Base-by-base conservation (phyloP, 257 asterid genomes). In the Gentiana straminea region DNA sequence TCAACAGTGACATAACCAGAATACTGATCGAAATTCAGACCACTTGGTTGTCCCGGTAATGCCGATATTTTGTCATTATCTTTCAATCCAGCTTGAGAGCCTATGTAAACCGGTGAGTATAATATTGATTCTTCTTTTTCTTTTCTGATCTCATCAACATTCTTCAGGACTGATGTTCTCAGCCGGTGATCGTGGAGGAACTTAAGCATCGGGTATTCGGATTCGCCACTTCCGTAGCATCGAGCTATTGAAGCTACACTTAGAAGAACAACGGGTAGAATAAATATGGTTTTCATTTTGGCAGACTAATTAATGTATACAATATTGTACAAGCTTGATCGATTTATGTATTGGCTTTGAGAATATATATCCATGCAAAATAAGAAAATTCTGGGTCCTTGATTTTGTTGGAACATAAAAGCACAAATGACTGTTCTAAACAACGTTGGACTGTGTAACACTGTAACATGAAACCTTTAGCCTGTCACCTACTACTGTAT, bases 1-100 rank as follows among this genome's bases (percentile, higher is more conserved):
- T 79, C 71, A 10, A 82, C 74, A 0, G 84, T 82, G 0, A 79
- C 74, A 58, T 82, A 75, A 13, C 90, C 86, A 38, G 84, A 52
- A 51, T 72, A 82, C 33, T 79, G 91, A 47, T 64, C 73, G 54
- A 79, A 72, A 4, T 72, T 59, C n/a, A 77, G 79, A 7, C 41
- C 50, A n/a, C 55, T 41, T 11, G 86, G 86, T 52, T 82, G 86
- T 8, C 84, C 86, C 1, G 90, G 81, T 64, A 78, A 60, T 47
- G 41, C 49, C 10, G 37, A 48, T 33, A 81, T 75, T 59, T 62
- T 65, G 54, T 78, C 80, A 5, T 70, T 60, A 33, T 78, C 13
- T 68, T 65, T 78, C 36, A 64, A 55, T 1, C 83, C 81, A 7
- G 75, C 64, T 46, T 73, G 83, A 5, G 76, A 45, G 15, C 64